Evolutionary conservation across 2,329 filamentous ascomycete genomes (phyloP).

Genomic region (Lasiodiplodia sp.): DNA sequence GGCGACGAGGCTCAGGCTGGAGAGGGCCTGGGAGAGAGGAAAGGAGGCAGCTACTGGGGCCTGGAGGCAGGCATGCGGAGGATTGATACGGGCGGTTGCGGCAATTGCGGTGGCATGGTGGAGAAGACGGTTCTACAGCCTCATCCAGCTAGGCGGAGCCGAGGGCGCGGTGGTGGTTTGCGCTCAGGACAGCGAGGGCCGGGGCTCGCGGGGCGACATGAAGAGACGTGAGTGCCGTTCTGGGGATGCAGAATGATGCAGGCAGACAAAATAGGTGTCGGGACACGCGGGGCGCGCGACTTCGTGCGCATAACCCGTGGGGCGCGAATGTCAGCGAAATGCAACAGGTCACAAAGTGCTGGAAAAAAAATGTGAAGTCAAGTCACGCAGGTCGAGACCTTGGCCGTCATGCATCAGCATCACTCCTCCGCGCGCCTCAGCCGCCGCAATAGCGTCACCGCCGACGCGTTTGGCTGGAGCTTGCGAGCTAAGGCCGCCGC

Average conservation of each 20-base stretch:
- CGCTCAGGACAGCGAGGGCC: constrained; percentile 3
- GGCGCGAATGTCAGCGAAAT: constrained; percentile 22
- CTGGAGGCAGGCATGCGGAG: constrained; percentile 16
- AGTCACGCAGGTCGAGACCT: constrained; percentile 7
- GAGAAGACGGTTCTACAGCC: constrained; percentile 15
- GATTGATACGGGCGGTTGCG: constrained; percentile 20
- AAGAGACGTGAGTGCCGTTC: constrained; percentile 20
- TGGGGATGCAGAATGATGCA: constrained; percentile 26
- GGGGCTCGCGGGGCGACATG: constrained; percentile 17
- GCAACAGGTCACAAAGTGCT: constrained; percentile 18
- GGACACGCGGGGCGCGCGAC: constrained; percentile 7
- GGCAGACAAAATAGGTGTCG: constrained; percentile 14
- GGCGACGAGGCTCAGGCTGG: background rate
- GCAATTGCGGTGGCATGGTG: constrained; percentile 30
- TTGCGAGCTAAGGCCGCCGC: constrained; percentile 3
- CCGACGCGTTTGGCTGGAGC: background rate
- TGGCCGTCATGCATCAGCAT: constrained; percentile 14
- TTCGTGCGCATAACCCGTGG: constrained; percentile 5
- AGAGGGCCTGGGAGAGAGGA: background rate
- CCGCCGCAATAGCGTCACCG: constrained; percentile 8
- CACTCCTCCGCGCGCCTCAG: background rate
- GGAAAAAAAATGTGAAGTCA: background rate
- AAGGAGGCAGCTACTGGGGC: constrained; percentile 2
- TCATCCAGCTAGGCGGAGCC: constrained; percentile 10
- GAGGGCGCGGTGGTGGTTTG: constrained; percentile 3